Percentiles rank a stretch among this genome's conserved stretches.
Evolutionary conservation across 202 grass and related monocot genomes (phyloP).

Genomic region (Dendrocalamus latiflorus): DNA sequence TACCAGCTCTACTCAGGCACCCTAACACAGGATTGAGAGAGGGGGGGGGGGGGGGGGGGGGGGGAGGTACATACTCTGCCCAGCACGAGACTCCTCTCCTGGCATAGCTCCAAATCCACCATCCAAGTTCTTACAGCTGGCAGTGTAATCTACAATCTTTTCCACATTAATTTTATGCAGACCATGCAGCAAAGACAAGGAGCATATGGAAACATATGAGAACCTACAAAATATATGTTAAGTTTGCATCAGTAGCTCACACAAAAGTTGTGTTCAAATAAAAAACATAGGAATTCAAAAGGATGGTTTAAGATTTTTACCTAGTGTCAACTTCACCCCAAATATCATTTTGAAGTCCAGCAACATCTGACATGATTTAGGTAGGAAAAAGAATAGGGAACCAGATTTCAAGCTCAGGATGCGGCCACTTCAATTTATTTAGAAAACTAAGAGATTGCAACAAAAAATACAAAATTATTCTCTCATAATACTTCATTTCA

Average conservation of each 20-base stretch:
- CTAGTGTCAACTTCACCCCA: slow-evolving; percentile 93
- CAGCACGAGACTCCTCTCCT: slow-evolving; percentile 85
- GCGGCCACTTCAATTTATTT: not conserved
- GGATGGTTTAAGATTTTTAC: slow-evolving; percentile 3
- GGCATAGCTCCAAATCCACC: slow-evolving; percentile 83
- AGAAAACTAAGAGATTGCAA: not conserved
- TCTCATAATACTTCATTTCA: not conserved
- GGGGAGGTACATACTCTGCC: slow-evolving; percentile 97
- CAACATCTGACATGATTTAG: slow-evolving; percentile 56
- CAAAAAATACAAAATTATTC: not conserved
- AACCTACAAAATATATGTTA: slow-evolving; percentile 50
- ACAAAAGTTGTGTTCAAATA: not conserved
- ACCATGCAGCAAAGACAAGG: slow-evolving; percentile 61
- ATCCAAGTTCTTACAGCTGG: slow-evolving; percentile 95
- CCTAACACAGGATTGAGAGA: not conserved
- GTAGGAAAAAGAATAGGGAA: slow-evolving; percentile 32
- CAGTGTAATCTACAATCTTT: slow-evolving; percentile 74
- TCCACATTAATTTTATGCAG: slow-evolving; percentile 79
- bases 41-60: no score
- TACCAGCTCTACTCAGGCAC: not conserved
- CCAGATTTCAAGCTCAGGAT: not conserved
- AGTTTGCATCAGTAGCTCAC: not conserved
- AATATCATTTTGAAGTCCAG: slow-evolving; percentile 74
- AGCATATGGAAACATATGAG: slow-evolving; percentile 79
- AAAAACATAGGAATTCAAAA: not conserved